Evolutionary conservation across 345 rosid species (phyloP), one percentile per base, ranked within the genome.

Genomic region (Zanthoxylum bungeanum): DNA sequence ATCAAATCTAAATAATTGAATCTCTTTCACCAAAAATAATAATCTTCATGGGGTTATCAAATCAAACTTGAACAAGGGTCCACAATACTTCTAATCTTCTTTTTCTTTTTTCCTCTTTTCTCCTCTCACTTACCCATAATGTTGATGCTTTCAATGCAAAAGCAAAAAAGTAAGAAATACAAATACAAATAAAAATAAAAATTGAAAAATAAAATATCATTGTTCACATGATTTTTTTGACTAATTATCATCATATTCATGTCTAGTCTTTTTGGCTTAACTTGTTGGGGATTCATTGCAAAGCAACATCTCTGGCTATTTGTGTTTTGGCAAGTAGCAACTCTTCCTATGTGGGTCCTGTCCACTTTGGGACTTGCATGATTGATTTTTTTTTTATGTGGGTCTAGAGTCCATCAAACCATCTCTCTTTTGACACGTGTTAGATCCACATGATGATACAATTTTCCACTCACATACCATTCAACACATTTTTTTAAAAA

Each of bases 51-150:
- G n/a, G n/a, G n/a, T n/a, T n/a, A n/a, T n/a, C n/a, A n/a, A n/a
- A n/a, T n/a, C n/a, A n/a, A n/a, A n/a, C n/a, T n/a, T n/a, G n/a
- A n/a, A n/a, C 19, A 6, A 56, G 79, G 77, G 71, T 66, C 80
- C 73, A 72, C 71, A 5, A 40, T 27, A 61, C 51, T 75, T 77
- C 74, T 19, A 72, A 64, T 77, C 83, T 9, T 72, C 40, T 21
- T 22, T 39, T 33, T 47, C 25, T 50, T 50, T 57, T 31, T 47
- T 19, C 9, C n/a, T 25, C 34, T 55, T 64, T 5, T 22, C 52
- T 28, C n/a, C 53, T 57, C 64, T 68, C 63, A 17, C 17, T 69
- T 5, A 10, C 52, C 9, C 24, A 24, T 5, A 44, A 33, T 7
- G 5, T 53, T 50, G 7, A 47, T 52, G n/a, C 72, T 74, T 74